phyloP scores from a whole-genome alignment of 176 grass and related monocot species.

The Cenchrus americanus region DNA sequence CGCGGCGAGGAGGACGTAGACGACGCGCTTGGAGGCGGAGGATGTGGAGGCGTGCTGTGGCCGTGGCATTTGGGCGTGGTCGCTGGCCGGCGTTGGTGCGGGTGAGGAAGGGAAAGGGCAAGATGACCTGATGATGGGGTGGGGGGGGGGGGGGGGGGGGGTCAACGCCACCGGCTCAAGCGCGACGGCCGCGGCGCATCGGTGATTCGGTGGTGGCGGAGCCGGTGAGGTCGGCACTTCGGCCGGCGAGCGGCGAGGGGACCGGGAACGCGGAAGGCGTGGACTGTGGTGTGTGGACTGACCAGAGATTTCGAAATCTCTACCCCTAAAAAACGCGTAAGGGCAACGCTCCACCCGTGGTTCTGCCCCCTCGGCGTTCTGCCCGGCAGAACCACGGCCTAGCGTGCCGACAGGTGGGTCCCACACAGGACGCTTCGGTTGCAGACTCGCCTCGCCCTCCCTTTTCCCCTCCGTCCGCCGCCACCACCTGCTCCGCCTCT shows the following conservation, averaged over 20 bases:
- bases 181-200: background rate
- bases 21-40: slow-evolving; percentile 11
- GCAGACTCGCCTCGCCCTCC: too few species aligned
- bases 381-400: too few species aligned
- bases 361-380: too few species aligned
- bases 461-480: too few species aligned
- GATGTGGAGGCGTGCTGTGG: slow-evolving; percentile 6
- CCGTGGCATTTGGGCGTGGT: slow-evolving; percentile 36
- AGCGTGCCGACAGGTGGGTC: too few species aligned
- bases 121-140: background rate
- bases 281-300: background rate
- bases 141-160: background rate
- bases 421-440: too few species aligned
- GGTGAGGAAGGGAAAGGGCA: too few species aligned
- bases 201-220: background rate
- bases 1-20: slow-evolving; percentile 43
- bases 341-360: too few species aligned
- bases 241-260: slow-evolving; percentile 18
- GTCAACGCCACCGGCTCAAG: slow-evolving; percentile 13
- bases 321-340: too few species aligned
- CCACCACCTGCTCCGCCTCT: too few species aligned
- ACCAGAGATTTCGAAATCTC: too few species aligned
- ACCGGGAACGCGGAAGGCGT: background rate
- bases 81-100: background rate
- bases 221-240: background rate